Percentiles rank a stretch among this genome's conserved stretches.
phyloP scores from a whole-genome alignment of 75 land plant genomes.

The Cupressus sempervirens region DNA sequence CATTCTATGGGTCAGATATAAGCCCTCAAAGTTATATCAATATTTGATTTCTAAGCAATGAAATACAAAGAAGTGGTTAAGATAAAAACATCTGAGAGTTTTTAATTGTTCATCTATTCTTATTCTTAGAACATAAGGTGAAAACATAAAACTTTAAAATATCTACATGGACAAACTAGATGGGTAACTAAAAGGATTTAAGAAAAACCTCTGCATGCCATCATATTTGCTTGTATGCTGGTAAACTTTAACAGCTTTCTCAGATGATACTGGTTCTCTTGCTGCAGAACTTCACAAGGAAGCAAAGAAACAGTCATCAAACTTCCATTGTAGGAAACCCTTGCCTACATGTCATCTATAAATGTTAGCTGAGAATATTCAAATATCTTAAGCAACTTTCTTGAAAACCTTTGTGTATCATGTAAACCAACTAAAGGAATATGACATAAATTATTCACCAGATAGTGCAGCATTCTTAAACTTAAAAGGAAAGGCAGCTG shows the following conservation, averaged over 20 bases:
- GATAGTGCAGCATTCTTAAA: background rate
- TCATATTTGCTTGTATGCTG: background rate
- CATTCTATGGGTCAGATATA: background rate
- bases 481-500: background rate
- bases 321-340: background rate
- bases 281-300: constrained; percentile 9
- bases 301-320: background rate
- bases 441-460: background rate
- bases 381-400: background rate
- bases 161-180: background rate
- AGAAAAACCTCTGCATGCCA: constrained; percentile 9
- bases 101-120: background rate
- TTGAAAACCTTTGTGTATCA: background rate
- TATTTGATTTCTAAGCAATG: background rate
- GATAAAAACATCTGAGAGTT: background rate
- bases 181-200: background rate
- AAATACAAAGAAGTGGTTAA: background rate
- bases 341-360: background rate
- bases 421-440: background rate
- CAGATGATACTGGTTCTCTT: background rate
- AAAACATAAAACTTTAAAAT: background rate
- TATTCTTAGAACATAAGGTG: background rate
- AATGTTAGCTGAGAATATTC: background rate
- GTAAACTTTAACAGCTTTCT: background rate
- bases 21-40: background rate